A percentile compares a stretch with the other conserved stretches of the same genome.
Evolutionary conservation across 495 filamentous ascomycete species (phyloP).

Genomic region (Penicillium lagena): DNA sequence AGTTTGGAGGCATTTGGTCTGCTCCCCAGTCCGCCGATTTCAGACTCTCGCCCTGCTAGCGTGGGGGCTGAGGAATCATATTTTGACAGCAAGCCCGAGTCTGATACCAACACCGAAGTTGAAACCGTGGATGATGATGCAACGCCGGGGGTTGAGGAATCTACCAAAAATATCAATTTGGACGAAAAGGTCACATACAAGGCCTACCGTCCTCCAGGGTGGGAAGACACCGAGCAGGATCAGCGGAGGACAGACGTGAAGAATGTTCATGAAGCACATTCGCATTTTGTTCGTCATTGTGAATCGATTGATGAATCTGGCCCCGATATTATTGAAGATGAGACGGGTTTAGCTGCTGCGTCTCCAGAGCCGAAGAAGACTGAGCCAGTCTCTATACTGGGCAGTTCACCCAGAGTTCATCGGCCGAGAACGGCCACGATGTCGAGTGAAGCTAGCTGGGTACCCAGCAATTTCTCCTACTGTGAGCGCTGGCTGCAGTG

Average conservation of each 20-base stretch:
- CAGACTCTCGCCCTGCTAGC: conserved; percentile 27
- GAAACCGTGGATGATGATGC: conserved; percentile 1
- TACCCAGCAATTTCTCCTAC: conserved; percentile 35
- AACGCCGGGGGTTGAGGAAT: not conserved
- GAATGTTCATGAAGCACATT: conserved; percentile 36
- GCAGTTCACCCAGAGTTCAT: conserved; percentile 19
- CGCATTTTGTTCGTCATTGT: conserved; percentile 26
- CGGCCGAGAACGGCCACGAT: conserved; percentile 32
- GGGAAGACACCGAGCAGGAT: conserved; percentile 2
- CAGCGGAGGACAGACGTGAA: conserved; percentile 13
- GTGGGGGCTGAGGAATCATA: conserved; percentile 18
- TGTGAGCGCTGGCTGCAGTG: conserved; percentile 39
- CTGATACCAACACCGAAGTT: not conserved
- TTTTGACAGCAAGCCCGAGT: not conserved
- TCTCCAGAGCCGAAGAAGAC: conserved; percentile 3
- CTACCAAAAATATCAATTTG: not conserved
- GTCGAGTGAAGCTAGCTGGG: conserved; percentile 39
- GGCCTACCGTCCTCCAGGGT: conserved; percentile 8
- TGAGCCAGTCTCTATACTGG: not conserved
- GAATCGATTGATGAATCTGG: conserved; percentile 12
- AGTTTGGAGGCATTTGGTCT: conserved; percentile 34
- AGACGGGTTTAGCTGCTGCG: not conserved
- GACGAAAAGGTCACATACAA: conserved; percentile 5
- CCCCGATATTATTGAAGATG: not conserved
- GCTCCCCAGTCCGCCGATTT: conserved; percentile 36